Base-by-base conservation (phyloP, 306 rosid species). In the Ormosia emarginata region DNA sequence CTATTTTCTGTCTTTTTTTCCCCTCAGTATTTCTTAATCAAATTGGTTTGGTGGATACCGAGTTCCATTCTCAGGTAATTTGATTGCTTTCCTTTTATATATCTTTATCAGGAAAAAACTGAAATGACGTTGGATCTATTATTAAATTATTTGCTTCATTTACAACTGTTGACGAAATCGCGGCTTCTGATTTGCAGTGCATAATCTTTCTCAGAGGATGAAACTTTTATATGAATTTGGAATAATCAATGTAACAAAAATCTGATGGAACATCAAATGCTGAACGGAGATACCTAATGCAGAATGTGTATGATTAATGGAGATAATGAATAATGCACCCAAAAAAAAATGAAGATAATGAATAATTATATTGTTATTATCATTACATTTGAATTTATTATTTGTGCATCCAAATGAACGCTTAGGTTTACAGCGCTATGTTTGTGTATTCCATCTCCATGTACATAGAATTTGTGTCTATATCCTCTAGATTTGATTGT, bases 41-140 rank as follows among this genome's bases (percentile, higher is more conserved):
- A 80, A 77, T 81, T 40, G 34, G 39, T 43, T 73, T 1, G 72
- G 69, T 33, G 56, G 33, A 55, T 37, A 74, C 50, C 77, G 66
- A 78, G 46, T 55, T 81, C 52, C 52, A 62, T 68, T 77, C 53
- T 69, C 86, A 87, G 88, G 86, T 84, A 81, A 3, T 67, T 17
- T 24, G 5, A 52, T 12, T 53, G 32, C 13, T 9, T 62, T 70
- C 32, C 18, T 59, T 64, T 47, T 32, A 10, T 58, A 11, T 12
- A 12, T 75, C 36, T 61, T 36, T 46, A 40, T 40, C 67, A 7
- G 40, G 17, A 15, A 12, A 17, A 65, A 46, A 30, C 43, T 8
- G 8, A 41, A 50, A n/a, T 74, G 4, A 37, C 29, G 30, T 71
- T 32, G 33, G 66, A 83, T 83, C 84, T 76, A 59, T 86, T 65